Conservation (phyloP, 306 rosid genomes). For the Rosa rugosa region DNA sequence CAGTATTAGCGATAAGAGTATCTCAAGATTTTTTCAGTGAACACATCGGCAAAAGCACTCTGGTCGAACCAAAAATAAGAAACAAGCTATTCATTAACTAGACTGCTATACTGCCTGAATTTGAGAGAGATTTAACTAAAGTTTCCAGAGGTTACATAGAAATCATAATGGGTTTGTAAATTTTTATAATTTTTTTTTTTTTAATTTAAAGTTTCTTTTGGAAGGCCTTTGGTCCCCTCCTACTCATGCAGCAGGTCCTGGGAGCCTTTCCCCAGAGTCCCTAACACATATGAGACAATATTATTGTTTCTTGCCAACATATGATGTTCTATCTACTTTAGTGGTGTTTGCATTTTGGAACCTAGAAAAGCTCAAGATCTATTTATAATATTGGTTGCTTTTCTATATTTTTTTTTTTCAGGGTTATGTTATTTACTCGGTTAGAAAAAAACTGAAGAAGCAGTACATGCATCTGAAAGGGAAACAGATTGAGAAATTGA, state of each 20-base stretch:
- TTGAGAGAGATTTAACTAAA: neutral
- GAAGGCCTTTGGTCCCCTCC: neutral
- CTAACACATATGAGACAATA: neutral
- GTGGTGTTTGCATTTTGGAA: neutral
- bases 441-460: slow-evolving; percentile 91
- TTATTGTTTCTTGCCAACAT: neutral
- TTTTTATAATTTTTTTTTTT: neutral
- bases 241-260: neutral
- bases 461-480: slow-evolving; percentile 86
- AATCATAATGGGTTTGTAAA: neutral
- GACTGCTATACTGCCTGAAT: neutral
- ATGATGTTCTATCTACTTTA: neutral
- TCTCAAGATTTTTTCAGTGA: neutral
- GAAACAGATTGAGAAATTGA: slow-evolving; percentile 89
- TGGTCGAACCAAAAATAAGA: neutral
- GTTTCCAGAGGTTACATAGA: neutral
- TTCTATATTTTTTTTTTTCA: slow-evolving; percentile 32
- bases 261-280: neutral
- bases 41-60: neutral
- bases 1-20: neutral
- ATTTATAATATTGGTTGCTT: slow-evolving; percentile 5
- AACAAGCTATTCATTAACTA: neutral
- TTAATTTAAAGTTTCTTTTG: neutral
- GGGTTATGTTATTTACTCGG: slow-evolving; percentile 91
- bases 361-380: neutral